A percentile compares a stretch with the other conserved stretches of the same genome.
phyloP scores from a whole-genome alignment of 306 rosid species.

The Mimosa pudica region DNA sequence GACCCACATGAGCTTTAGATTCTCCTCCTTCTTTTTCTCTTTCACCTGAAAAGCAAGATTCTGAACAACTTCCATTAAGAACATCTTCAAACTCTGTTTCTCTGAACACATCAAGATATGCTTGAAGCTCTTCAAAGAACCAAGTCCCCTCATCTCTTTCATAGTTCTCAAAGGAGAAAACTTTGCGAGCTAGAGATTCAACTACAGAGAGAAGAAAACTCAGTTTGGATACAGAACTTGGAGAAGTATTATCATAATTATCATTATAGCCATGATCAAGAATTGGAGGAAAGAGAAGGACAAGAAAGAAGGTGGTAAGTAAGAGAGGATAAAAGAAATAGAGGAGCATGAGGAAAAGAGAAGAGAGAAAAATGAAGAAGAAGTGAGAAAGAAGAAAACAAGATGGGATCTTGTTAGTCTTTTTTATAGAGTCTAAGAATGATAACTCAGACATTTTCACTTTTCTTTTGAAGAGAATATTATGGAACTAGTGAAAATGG shows the following conservation, averaged over 20 bases:
- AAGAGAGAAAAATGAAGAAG: conserved; percentile 55
- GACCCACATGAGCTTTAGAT: background rate
- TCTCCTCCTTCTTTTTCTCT: background rate
- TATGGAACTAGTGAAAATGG: background rate
- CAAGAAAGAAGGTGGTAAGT: conserved; percentile 49
- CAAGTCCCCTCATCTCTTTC: conserved; percentile 13
- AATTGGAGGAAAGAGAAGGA: conserved; percentile 32
- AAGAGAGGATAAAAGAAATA: conserved; percentile 53
- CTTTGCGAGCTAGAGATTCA: conserved; percentile 4
- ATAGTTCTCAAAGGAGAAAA: conserved; percentile 3
- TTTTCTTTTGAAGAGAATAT: background rate
- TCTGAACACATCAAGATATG: conserved; percentile 56
- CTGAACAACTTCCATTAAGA: conserved; percentile 18
- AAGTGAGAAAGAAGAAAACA: background rate
- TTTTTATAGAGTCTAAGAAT: background rate
- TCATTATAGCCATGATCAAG: background rate
- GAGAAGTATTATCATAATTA: background rate
- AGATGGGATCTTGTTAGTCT: background rate
- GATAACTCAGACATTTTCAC: conserved; percentile 46
- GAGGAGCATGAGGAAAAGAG: conserved; percentile 39
- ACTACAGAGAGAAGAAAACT: conserved; percentile 40
- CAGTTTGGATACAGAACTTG: background rate
- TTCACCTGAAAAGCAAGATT: background rate
- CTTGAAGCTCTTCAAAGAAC: conserved; percentile 51
- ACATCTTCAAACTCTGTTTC: conserved; percentile 30